phyloP scores from a whole-genome alignment of 148 eudicot species.

The Silene conica region DNA sequence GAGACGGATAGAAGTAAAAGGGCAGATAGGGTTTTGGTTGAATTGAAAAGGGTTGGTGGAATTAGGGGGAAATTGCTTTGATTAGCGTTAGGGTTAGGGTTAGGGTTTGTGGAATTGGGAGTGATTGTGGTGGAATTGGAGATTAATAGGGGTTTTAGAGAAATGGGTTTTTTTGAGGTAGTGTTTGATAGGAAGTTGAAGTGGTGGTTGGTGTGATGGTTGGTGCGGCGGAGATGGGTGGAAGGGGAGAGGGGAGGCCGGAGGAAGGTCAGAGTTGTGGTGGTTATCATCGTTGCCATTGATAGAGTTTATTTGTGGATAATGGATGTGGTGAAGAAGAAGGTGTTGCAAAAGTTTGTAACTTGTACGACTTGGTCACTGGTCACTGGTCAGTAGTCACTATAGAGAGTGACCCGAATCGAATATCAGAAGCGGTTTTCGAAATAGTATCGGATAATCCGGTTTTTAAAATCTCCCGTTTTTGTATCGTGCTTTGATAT shows the following conservation, averaged over 20 bases:
- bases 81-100: constrained; percentile 14
- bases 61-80: neutral
- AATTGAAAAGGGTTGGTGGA: constrained; percentile 12
- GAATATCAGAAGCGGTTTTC: too few relatives aligned
- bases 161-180: neutral
- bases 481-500: too few relatives aligned
- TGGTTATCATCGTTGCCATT: neutral
- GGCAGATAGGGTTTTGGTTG: constrained; percentile 30
- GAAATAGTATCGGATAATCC: too few relatives aligned
- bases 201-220: neutral
- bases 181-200: neutral
- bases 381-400: too few relatives aligned
- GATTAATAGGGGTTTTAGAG: neutral
- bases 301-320: constrained; percentile 2
- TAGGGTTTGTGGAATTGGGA: constrained; percentile 10
- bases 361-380: too few relatives aligned
- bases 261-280: neutral
- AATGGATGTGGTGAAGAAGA: neutral
- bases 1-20: constrained; percentile 15
- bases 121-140: neutral
- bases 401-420: too few relatives aligned
- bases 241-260: neutral
- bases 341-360: neutral
- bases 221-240: constrained; percentile 3
- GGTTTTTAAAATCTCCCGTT: too few relatives aligned